phyloP scores from a whole-genome alignment of 768 basidiomycete genomes.

The Lentinula detonsa region DNA sequence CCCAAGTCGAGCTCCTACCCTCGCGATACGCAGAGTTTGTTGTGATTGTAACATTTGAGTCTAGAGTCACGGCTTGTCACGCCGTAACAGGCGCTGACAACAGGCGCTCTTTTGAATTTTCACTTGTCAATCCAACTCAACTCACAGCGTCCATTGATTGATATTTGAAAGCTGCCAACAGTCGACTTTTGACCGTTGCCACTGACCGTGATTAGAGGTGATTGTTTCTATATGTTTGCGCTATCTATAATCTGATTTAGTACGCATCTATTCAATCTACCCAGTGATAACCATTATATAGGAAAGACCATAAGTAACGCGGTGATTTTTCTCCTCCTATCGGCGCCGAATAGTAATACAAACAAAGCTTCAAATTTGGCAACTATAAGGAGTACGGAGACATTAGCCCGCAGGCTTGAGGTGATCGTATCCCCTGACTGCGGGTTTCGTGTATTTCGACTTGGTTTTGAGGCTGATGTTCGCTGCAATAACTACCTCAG shows the following conservation, averaged over 20 bases:
- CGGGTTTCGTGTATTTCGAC: no score
- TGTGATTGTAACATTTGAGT: constrained; percentile 33
- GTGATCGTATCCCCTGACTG: not conserved
- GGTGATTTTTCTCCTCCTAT: not conserved
- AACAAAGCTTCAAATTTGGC: not conserved
- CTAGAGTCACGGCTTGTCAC: not conserved
- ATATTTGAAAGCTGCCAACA: no score
- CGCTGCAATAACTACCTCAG: no score
- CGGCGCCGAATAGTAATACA: not conserved
- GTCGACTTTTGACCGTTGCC: not conserved
- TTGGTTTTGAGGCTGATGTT: no score
- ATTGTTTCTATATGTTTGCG: no score
- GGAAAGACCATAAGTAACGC: not conserved
- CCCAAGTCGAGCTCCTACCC: constrained; percentile 28
- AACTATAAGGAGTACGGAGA: not conserved
- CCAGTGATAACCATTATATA: no score
- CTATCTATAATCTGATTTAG: no score
- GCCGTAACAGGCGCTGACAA: not conserved
- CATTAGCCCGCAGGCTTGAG: not conserved
- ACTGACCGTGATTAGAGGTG: no score
- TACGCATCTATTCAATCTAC: no score
- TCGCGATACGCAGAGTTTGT: constrained; percentile 32
- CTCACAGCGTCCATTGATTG: no score
- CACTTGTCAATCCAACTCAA: no score
- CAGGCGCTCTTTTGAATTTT: not conserved